phyloP scores from a whole-genome alignment of 345 rosid genomes.

The Populus euphratica region DNA sequence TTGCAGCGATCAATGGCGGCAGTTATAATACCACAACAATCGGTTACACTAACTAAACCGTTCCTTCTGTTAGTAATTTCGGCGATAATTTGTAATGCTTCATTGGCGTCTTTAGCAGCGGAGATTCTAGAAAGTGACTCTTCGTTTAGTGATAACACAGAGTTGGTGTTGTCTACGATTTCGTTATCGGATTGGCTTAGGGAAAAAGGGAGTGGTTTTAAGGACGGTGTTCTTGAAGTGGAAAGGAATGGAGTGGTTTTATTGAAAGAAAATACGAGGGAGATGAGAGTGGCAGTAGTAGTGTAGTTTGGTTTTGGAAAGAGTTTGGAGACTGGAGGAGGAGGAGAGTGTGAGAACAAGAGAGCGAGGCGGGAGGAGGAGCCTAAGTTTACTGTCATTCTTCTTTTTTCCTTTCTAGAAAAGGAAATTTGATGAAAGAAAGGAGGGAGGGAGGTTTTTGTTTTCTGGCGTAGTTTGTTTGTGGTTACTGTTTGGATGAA shows the following conservation, averaged over 20 bases:
- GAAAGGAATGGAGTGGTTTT: background rate
- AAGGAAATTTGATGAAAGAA: background rate
- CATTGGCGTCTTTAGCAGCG: constrained; percentile 54
- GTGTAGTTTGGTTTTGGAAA: constrained; percentile 7
- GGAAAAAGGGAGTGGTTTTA: constrained; percentile 32
- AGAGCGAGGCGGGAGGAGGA: constrained; percentile 8
- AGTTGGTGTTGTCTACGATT: constrained; percentile 24
- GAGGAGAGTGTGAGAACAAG: constrained; percentile 43
- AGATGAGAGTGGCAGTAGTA: constrained; percentile 26
- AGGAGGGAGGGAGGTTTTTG: background rate
- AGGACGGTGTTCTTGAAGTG: background rate
- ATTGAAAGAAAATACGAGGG: constrained; percentile 21
- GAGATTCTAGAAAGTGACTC: constrained; percentile 46
- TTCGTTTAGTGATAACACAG: constrained; percentile 27
- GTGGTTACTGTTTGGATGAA: background rate
- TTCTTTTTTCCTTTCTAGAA: background rate
- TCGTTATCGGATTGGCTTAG: constrained; percentile 28
- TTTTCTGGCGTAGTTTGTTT: too few relatives aligned
- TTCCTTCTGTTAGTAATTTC: constrained; percentile 22
- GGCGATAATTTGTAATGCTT: constrained; percentile 53
- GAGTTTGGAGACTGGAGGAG: constrained; percentile 21
- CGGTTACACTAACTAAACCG: constrained; percentile 47
- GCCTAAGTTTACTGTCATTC: background rate
- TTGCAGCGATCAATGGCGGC: constrained; percentile 69
- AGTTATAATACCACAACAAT: constrained; percentile 53